Evolutionary conservation across 768 basidiomycete species (phyloP), one percentile per base, ranked within the genome.

Genomic region (Pleurotus giganteus): DNA sequence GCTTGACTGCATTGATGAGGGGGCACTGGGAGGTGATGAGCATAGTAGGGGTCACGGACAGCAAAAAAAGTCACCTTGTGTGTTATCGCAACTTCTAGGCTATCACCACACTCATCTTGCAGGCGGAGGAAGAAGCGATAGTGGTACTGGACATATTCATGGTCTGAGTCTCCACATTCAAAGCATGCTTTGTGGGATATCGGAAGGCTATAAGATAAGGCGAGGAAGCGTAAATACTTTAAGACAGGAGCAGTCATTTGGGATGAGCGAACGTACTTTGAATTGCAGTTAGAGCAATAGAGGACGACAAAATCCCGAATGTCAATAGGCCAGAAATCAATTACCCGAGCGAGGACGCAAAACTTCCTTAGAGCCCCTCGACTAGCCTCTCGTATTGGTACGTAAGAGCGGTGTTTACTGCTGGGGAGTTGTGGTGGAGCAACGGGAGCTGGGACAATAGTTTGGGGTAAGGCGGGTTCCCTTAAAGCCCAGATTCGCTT

Each of bases 241-340:
- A 51, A 32, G 19, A 21, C 3, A 50, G 13, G n/a, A n/a, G n/a
- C n/a, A n/a, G n/a, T n/a, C n/a, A n/a, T n/a, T 2, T 27, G 7
- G 47, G 26, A 36, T 27, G 21, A 45, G 15, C 34, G 12, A 19
- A 64, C 76, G 61, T 57, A 87, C 88, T 73, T 66, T 49, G 69
- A 61, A 6, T 76, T 61, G 66, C 88, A 89, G 3, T 73, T 74
- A 5, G 69, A 72, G 65, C 87, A 90, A 34, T 69, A 69, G 31
- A 79, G 67, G 23, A 72, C 68, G 31, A 79, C 74, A 13, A 75
- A 81, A 13, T 85, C 74, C 24, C 67, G 59, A 26, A 87, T 60
- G 26, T 73, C 61, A 28, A 74, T 69, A 0, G 88, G 88, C 60
- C 74, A 77, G 61, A 80, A 86, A 60, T 85, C 83, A 7, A 80